Percentiles rank a stretch among this genome's conserved stretches.
Conservation (phyloP, 495 filamentous ascomycete species). For the Xylaria castorea region DNA sequence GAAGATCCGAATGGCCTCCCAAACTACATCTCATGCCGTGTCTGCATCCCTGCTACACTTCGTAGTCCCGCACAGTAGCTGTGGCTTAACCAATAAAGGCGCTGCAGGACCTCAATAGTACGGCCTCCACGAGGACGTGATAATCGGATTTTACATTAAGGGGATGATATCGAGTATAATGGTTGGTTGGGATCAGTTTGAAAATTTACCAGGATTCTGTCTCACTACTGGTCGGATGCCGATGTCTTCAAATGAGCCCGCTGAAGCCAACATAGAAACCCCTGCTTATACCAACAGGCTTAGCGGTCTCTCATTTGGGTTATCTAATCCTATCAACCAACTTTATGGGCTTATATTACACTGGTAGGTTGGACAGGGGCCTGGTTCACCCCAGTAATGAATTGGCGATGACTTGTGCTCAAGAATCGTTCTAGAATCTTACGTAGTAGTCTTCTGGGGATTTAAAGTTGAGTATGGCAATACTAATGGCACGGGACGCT, state of each 20-base stretch:
- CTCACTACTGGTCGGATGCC: not conserved
- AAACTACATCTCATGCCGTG: not conserved
- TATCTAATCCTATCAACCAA: not conserved
- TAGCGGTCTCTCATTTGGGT: not conserved
- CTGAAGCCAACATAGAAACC: conserved; percentile 1
- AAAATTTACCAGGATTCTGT: not conserved
- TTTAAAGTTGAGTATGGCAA: not conserved
- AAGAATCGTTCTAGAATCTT: not conserved
- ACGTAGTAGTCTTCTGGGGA: not conserved
- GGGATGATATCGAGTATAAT: not conserved
- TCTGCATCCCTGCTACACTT: not conserved
- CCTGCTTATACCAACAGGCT: not conserved
- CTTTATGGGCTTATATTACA: not conserved
- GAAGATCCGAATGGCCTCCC: not conserved
- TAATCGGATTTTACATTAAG: not conserved
- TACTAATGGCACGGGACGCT: not conserved
- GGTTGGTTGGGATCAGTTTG: not conserved
- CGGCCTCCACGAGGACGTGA: not conserved
- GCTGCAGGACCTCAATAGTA: not conserved
- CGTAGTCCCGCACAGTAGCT: not conserved
- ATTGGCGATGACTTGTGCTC: not conserved
- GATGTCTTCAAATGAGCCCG: not conserved
- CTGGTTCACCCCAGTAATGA: not conserved
- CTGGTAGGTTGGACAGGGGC: not conserved
- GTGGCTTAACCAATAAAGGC: not conserved